Evolutionary conservation across 495 filamentous ascomycete genomes (phyloP).

Genomic region (Stereocaulon alpinum): DNA sequence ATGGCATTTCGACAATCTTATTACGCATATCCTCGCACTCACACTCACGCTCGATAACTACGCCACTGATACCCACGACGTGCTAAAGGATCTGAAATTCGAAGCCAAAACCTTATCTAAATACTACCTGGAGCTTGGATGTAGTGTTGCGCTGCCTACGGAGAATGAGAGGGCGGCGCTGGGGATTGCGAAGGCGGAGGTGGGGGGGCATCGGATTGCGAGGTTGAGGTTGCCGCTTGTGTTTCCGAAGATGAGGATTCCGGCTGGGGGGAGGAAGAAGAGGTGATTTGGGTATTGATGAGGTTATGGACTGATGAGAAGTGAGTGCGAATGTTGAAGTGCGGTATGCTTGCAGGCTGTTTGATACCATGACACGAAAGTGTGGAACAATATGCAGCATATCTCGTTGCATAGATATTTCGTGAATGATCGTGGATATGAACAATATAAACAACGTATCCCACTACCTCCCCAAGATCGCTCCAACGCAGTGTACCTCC

Average conservation of each 20-base stretch:
- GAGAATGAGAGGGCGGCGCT: conserved; percentile 36
- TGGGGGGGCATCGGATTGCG: conserved; percentile 50
- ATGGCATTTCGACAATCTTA: conserved; percentile 52
- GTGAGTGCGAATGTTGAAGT: no score
- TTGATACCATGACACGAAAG: no score
- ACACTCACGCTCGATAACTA: conserved; percentile 65
- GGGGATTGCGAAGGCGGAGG: conserved; percentile 48
- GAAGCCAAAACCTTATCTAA: conserved; percentile 48
- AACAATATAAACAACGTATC: background rate
- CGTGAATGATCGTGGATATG: background rate
- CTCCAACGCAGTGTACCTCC: background rate
- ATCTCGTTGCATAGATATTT: background rate
- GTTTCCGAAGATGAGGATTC: conserved; percentile 56
- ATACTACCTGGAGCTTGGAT: conserved; percentile 66
- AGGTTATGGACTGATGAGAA: background rate
- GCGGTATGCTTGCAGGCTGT: background rate
- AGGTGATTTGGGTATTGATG: background rate
- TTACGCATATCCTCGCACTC: conserved; percentile 58
- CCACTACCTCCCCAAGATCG: background rate
- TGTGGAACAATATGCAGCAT: no score
- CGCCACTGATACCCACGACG: conserved; percentile 61
- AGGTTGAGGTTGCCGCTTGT: conserved; percentile 66
- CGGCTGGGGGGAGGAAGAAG: conserved; percentile 1
- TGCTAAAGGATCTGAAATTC: conserved; percentile 69
- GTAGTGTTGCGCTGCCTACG: conserved; percentile 35